Evolutionary conservation across 2,329 filamentous ascomycete species (phyloP), one percentile per base, ranked within the genome.

Genomic region (Cladophialophora psammophila): DNA sequence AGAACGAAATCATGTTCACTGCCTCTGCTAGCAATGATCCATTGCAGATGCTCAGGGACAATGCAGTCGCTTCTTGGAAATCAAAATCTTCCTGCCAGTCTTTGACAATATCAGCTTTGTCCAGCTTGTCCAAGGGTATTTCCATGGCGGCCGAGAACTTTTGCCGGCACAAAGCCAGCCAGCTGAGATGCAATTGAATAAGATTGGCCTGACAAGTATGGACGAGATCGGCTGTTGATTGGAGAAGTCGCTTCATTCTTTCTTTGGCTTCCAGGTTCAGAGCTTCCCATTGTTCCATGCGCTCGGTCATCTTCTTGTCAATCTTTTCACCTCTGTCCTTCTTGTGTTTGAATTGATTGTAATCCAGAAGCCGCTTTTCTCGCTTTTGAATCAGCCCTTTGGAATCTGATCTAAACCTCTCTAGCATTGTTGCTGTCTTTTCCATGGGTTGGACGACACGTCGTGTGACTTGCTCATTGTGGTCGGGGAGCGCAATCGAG

Each of bases 241-340:
- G 80, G 60, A 95, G 96, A 15, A 99, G 85, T 76, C 90, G 90
- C 1, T 94, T 94, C 55, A 99, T 85, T 76, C 98, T 94, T 72
- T 94, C 91, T 79, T 97, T 97, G 67, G 98, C 84, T 0, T 94
- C 93, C 69, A 97, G 92, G 75, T 98, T 98, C 67, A 99, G 84
- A 7, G 93, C 93, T 48, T 92, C 87, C 78, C 97, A 99, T 76
- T 96, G 91, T 74, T 97, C 93, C 20, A 93, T 92, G 45, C 91
- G 87, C 73, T 96, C 93, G 15, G 87, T 84, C 3, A 94, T 90
- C 77, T 94, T 95, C 74, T 93, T 90, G 77, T 98, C 94, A 12
- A 93, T 84, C 73, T 92, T 96, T 78, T 96, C 94, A 69, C 93
- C 92, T 38, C 88, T 85, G 53, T 93, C 91, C 75, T 91, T 90